These are phyloP conservation scores for Naganishia friedmannii DNA, from an alignment of 768 basidiomycete genomes.

Conservation along the genomic window DNA sequence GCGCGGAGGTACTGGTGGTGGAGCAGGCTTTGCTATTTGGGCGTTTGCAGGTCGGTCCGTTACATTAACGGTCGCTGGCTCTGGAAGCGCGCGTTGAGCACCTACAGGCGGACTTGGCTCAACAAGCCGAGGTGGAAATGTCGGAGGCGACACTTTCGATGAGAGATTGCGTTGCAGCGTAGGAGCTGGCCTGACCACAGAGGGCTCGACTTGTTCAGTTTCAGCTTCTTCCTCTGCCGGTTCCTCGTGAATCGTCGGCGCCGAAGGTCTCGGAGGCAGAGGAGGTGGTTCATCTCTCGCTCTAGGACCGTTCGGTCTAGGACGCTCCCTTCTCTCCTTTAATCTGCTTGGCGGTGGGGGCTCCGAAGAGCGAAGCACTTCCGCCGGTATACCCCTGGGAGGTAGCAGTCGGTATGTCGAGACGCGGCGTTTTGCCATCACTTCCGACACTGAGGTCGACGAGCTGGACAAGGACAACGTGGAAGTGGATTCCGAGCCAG, in stretches of 20 bases:
- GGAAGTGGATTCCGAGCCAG: conserved; percentile 5
- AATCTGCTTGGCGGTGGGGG: conserved; percentile 19
- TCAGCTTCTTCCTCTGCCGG: conserved; percentile 3
- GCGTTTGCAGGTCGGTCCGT: background rate
- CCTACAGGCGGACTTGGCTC: background rate
- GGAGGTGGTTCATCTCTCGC: conserved; percentile 25
- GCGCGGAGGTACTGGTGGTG: conserved; percentile 5
- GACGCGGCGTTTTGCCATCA: conserved; percentile 14
- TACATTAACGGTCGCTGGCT: background rate
- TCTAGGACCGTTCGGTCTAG: conserved; percentile 30
- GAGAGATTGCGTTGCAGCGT: background rate
- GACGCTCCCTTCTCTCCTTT: conserved; percentile 10
- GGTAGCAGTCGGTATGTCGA: conserved; percentile 31
- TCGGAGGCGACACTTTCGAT: background rate
- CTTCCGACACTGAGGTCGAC: conserved; percentile 15
- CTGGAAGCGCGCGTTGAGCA: background rate
- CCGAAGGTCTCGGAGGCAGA: conserved; percentile 28
- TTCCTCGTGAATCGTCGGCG: conserved; percentile 5
- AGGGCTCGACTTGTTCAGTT: background rate
- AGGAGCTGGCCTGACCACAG: background rate
- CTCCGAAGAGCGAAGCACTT: conserved; percentile 23
- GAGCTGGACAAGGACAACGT: conserved; percentile 9
- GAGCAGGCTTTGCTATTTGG: background rate
- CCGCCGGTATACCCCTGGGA: conserved; percentile 29
- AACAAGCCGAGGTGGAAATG: background rate